Evolutionary conservation across 768 basidiomycete genomes (phyloP).

Genomic region (Xerocomus spinulosus): DNA sequence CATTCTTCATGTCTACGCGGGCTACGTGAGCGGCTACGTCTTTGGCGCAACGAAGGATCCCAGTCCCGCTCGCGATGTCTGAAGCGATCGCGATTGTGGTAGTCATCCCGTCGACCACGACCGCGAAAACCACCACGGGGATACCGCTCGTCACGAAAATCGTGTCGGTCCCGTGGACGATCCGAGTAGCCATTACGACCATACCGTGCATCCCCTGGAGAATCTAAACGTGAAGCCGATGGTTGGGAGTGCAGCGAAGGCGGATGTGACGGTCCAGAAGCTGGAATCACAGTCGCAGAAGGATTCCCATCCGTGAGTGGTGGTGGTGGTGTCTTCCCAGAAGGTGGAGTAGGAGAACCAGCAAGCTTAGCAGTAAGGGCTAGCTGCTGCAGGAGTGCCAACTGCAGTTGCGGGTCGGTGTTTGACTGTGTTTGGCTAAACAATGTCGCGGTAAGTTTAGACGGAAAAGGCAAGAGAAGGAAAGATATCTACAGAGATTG

Average conservation of each 20-base stretch:
- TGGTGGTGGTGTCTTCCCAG: constrained; percentile 27
- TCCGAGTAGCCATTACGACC: constrained; percentile 29
- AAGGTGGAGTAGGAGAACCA: constrained; percentile 22
- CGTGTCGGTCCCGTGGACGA: constrained; percentile 42
- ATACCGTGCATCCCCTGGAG: constrained; percentile 39
- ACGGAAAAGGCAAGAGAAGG: not conserved
- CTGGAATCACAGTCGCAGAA: not conserved
- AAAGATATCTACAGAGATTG: constrained; percentile 35
- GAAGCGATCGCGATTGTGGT: constrained; percentile 38
- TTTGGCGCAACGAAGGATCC: constrained; percentile 38
- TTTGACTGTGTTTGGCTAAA: constrained; percentile 63
- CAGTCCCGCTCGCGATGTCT: constrained; percentile 45
- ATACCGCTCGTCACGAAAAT: constrained; percentile 50
- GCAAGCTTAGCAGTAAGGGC: constrained; percentile 52
- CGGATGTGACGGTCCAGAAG: constrained; percentile 22
- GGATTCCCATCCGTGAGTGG: constrained; percentile 10
- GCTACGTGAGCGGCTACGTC: constrained; percentile 71
- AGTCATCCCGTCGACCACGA: constrained; percentile 65
- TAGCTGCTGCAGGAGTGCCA: constrained; percentile 75
- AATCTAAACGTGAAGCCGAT: constrained; percentile 26
- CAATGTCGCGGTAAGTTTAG: constrained; percentile 2
- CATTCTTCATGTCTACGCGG: constrained; percentile 55
- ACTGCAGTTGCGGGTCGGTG: constrained; percentile 42
- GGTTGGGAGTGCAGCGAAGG: not conserved
- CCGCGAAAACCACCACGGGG: constrained; percentile 54